These are phyloP conservation scores for Aspergillus persii DNA, from an alignment of 2,329 filamentous ascomycete species.

Conservation along the genomic window DNA sequence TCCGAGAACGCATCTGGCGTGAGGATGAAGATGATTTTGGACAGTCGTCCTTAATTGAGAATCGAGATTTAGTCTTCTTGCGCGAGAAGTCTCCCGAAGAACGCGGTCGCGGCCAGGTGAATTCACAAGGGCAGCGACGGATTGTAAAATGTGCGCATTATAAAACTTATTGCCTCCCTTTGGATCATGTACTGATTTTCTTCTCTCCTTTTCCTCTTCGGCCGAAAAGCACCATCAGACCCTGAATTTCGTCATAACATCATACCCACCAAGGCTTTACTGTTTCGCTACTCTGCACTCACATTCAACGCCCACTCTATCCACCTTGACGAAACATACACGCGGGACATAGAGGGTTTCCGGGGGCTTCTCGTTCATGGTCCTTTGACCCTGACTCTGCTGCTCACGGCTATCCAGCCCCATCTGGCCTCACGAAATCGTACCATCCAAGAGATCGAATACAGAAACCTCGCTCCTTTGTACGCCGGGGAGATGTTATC, in stretches of 20 bases:
- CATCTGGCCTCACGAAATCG: slow-evolving; percentile 45
- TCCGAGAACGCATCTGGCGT: slow-evolving; percentile 44
- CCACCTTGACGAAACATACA: slow-evolving; percentile 75
- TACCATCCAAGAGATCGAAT: slow-evolving; percentile 61
- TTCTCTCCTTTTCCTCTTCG: not conserved
- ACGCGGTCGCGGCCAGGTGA: slow-evolving; percentile 23
- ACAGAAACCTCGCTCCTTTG: slow-evolving; percentile 78
- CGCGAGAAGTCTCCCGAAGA: slow-evolving; percentile 46
- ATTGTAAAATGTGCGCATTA: slow-evolving; percentile 36
- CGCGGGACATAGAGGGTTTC: slow-evolving; percentile 69
- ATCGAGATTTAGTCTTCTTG: slow-evolving; percentile 64
- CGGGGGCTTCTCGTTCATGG: slow-evolving; percentile 79
- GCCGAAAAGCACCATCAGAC: slow-evolving; percentile 44
- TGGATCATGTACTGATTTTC: slow-evolving; percentile 17
- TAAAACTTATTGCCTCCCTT: slow-evolving; percentile 4
- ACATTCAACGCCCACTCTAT: slow-evolving; percentile 92
- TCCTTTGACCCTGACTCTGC: slow-evolving; percentile 73
- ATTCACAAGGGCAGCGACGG: slow-evolving; percentile 24
- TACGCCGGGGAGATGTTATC: slow-evolving; percentile 70
- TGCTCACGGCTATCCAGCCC: slow-evolving; percentile 66
- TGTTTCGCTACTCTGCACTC: slow-evolving; percentile 88
- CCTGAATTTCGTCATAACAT: slow-evolving; percentile 60
- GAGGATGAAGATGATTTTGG: slow-evolving; percentile 43
- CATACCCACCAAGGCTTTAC: slow-evolving; percentile 65
- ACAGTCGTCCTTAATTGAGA: slow-evolving; percentile 54